Evolutionary conservation across 176 grass and related monocot genomes (phyloP), one percentile per base, ranked within the genome.

Genomic region (Chloris gayana): DNA sequence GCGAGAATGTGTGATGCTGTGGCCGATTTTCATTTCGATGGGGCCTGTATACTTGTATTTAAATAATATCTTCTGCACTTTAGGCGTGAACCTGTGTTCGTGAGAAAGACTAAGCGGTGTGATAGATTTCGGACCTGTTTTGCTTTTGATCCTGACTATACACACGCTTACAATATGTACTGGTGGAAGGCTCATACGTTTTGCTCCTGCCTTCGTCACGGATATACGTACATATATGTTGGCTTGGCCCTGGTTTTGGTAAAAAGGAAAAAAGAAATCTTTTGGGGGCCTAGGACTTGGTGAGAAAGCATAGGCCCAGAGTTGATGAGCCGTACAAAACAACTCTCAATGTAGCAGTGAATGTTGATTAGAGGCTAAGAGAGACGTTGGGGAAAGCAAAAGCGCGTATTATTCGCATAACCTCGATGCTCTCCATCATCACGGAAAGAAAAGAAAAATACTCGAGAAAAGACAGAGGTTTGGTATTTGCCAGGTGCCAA

Each of bases 331-430:
- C 62, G 76, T 79, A 79, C 62, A 49, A 26, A 25, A 41, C 45
- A 17, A 17, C 42, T 51, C 41, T 66, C 27, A 7, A 38, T 26
- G 41, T 35, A 27, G 9, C 30, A 22, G 70, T 13, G 49, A 12
- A 31, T 12, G 41, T 17, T 53, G 83, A 72, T 78, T 78, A 58
- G 72, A 41, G 64, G 13, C 31, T 30, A 18, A 27, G 21, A 69
- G 71, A 73, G 86, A 83, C 86, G 74, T 83, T 83, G 51, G 80
- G 57, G 12, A 19, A 67, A 83, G 59, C 70, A 34, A 57, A 47
- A 25, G 54, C 8, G 54, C 7, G 2, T 73, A 67, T 17, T 24
- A 33, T 25, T 66, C 1, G 31, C 17, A 45, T 72, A 64, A 64
- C 56, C 49, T 31, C 2, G 49, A 68, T 68, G 31, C 73, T 35